phyloP scores from a whole-genome alignment of 208 protist genomes.

The Wallacemonas sp. region DNA sequence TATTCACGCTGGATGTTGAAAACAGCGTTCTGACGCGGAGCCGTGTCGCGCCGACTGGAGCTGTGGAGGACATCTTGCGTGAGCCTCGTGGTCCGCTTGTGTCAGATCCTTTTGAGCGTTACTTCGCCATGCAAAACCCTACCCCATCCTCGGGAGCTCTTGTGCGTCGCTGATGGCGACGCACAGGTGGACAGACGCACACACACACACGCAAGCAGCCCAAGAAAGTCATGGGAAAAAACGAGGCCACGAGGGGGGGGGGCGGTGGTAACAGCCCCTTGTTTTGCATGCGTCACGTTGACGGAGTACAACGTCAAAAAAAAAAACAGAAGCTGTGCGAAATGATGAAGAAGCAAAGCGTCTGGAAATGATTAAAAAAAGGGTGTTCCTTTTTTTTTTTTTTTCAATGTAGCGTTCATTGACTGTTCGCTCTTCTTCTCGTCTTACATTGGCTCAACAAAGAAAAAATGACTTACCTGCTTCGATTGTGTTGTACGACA shows the following conservation, averaged over 20 bases:
- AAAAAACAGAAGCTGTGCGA: slow-evolving; percentile 6
- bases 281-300: neutral
- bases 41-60: slow-evolving; percentile 28
- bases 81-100: slow-evolving; percentile 59
- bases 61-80: slow-evolving; percentile 52
- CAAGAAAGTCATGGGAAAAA: no score
- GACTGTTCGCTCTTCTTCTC: no score
- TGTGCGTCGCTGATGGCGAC: slow-evolving; percentile 16
- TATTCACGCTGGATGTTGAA: slow-evolving; percentile 70
- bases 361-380: neutral
- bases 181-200: neutral
- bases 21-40: slow-evolving; percentile 27
- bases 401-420: no score
- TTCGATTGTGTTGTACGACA: no score
- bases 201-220: no score
- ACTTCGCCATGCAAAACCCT: slow-evolving; percentile 82
- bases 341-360: neutral
- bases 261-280: no score
- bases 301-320: neutral
- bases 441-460: no score
- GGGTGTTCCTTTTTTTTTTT: neutral
- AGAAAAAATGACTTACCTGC: no score
- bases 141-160: slow-evolving; percentile 61
- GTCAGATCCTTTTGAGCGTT: slow-evolving; percentile 80
- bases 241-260: no score